phyloP scores from a whole-genome alignment of 331 rosid genomes.

The Spiraea crenata region DNA sequence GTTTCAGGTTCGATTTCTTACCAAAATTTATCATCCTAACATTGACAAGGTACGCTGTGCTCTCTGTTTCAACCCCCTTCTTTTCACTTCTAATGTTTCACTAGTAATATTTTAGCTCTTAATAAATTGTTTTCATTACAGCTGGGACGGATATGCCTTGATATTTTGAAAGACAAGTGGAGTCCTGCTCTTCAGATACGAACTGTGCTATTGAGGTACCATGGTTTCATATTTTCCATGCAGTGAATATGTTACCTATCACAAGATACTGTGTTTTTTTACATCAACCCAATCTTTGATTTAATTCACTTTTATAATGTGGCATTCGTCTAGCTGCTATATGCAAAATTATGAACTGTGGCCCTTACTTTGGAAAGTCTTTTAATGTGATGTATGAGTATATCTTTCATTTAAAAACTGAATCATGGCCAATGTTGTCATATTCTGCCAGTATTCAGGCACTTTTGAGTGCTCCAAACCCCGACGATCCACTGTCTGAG shows the following conservation, averaged over 20 bases:
- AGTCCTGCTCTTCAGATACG: conserved; percentile 97
- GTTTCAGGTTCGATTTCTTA: conserved; percentile 85
- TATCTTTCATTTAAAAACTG: background rate
- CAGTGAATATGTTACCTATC: background rate
- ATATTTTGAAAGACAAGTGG: conserved; percentile 97
- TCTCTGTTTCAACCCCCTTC: background rate
- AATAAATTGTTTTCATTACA: conserved; percentile 29
- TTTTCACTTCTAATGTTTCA: background rate
- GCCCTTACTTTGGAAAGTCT: background rate
- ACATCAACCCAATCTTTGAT: background rate
- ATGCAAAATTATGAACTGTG: too few species aligned
- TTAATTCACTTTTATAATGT: background rate
- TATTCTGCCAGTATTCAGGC: conserved; percentile 78
- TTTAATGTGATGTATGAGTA: background rate
- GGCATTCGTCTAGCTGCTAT: background rate
- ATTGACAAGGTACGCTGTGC: conserved; percentile 71
- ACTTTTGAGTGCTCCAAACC: conserved; percentile 95
- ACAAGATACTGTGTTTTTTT: background rate
- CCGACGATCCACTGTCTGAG: conserved; percentile 98
- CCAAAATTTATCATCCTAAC: conserved; percentile 96
- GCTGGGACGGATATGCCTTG: conserved; percentile 99
- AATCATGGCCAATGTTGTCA: conserved; percentile 8
- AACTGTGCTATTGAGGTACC: conserved; percentile 94
- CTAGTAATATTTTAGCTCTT: conserved; percentile 4
- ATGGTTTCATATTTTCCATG: conserved; percentile 13